Conservation (phyloP, 495 filamentous ascomycete genomes). For the Penicillium waksmanii region DNA sequence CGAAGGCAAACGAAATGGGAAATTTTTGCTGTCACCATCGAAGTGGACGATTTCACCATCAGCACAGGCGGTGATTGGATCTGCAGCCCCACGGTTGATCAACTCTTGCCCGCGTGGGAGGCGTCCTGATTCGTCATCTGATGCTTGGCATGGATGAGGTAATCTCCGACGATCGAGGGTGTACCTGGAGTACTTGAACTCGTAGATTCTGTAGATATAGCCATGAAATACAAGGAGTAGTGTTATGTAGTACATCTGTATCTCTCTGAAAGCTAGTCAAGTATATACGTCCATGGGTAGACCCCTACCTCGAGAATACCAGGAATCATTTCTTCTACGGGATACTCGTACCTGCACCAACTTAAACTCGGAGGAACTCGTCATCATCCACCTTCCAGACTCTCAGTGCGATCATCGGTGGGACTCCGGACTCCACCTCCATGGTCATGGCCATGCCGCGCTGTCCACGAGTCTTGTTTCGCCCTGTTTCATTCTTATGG, state of each 20-base stretch:
- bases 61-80: conserved; percentile 15
- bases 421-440: conserved; percentile 6
- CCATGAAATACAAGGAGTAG: too few relatives aligned
- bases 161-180: conserved; percentile 10
- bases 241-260: too few relatives aligned
- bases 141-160: conserved; percentile 19
- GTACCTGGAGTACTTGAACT: neutral
- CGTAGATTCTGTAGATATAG: too few relatives aligned
- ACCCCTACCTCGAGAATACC: neutral
- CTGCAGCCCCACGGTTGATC: conserved; percentile 15
- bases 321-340: neutral
- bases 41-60: conserved; percentile 26
- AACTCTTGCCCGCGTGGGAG: conserved; percentile 18
- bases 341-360: neutral
- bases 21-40: conserved; percentile 22
- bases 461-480: conserved; percentile 5
- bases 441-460: neutral
- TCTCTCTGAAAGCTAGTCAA: too few relatives aligned
- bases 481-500: conserved; percentile 6
- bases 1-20: neutral
- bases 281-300: too few relatives aligned
- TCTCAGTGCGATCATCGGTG: conserved; percentile 9
- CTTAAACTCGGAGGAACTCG: neutral
- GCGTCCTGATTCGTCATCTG: conserved; percentile 24
- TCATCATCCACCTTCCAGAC: conserved; percentile 6